phyloP scores from a whole-genome alignment of 176 grass and related monocot genomes.

The Cenchrus purpureus region DNA sequence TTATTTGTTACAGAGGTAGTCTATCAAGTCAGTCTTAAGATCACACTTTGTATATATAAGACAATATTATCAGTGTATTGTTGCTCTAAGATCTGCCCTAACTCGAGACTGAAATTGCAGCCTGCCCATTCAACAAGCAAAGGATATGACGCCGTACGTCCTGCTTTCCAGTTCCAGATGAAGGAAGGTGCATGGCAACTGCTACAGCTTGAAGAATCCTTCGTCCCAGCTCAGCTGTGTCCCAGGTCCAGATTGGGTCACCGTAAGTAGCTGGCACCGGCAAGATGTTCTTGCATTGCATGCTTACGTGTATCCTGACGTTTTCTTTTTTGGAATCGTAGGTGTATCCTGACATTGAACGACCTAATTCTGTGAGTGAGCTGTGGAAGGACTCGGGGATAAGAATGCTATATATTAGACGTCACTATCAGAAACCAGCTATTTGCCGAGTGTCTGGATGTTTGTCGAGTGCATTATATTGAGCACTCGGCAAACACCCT shows the following conservation, averaged over 20 bases:
- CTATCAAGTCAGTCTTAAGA: too few species aligned
- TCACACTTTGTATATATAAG: too few species aligned
- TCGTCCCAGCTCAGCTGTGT: neutral
- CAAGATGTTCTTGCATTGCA: neutral
- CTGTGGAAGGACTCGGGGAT: neutral
- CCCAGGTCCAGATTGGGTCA: neutral
- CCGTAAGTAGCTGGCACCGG: neutral
- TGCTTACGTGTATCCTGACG: neutral
- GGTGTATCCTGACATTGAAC: neutral
- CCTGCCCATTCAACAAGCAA: too few species aligned
- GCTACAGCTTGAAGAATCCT: neutral
- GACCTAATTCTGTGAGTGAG: neutral
- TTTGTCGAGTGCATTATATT: too few species aligned
- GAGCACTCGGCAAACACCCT: too few species aligned
- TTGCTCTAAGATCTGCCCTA: too few species aligned
- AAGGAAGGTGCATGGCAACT: neutral
- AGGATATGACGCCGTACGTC: too few species aligned
- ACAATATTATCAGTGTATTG: too few species aligned
- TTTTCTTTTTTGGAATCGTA: neutral
- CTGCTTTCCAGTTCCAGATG: neutral
- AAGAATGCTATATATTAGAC: neutral
- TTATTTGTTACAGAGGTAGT: too few species aligned
- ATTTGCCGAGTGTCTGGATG: too few species aligned
- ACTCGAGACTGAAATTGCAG: neutral
- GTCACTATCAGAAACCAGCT: too few species aligned